phyloP scores from a whole-genome alignment of 1,139 yeast genomes.

The Lodderomyces margitis region DNA sequence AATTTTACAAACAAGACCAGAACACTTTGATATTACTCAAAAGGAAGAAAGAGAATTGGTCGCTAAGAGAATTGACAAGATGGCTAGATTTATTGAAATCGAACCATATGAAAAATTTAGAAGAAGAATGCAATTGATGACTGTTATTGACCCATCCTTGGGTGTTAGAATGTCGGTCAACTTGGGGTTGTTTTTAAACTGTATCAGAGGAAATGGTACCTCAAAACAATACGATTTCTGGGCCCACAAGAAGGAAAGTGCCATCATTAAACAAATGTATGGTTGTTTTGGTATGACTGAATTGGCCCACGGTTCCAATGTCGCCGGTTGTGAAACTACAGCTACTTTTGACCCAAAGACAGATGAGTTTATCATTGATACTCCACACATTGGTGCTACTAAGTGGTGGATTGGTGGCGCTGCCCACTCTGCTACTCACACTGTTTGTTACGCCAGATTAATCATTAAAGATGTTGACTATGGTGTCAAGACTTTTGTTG shows the following conservation, averaged over 20 bases:
- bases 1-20: conserved; percentile 35
- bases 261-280: conserved; percentile 61
- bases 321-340: conserved; percentile 89
- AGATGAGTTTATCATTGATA: conserved; percentile 72
- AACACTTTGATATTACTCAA: conserved; percentile 40
- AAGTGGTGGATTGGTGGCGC: conserved; percentile 99
- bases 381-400: conserved; percentile 89
- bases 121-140: conserved; percentile 39
- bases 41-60: conserved; percentile 44
- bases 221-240: conserved; percentile 63
- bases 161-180: conserved; percentile 52
- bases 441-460: conserved; percentile 77
- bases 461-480: conserved; percentile 80
- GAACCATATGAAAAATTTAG: conserved; percentile 38
- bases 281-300: conserved; percentile 97
- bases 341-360: conserved; percentile 69
- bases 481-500: conserved; percentile 89
- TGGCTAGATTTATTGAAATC: conserved; percentile 44
- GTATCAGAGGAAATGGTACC: conserved; percentile 52
- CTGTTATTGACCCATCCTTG: conserved; percentile 50
- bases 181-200: conserved; percentile 47
- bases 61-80: conserved; percentile 42
- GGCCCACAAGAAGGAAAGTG: conserved; percentile 73
- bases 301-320: conserved; percentile 91
- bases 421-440: conserved; percentile 88